Conservation (phyloP, 345 rosid species). For the Boechera stricta region DNA sequence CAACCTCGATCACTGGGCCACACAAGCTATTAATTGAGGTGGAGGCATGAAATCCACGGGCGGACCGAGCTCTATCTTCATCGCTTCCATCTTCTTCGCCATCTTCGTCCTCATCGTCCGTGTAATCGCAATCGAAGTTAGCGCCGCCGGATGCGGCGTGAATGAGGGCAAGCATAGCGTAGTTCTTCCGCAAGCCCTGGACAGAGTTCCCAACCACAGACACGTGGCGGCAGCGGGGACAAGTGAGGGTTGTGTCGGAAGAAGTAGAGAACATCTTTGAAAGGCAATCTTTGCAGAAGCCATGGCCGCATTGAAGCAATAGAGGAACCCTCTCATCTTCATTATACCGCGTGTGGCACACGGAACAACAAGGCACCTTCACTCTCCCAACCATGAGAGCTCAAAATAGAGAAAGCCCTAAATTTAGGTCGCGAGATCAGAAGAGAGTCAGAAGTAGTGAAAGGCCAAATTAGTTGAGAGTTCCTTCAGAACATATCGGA, state of each 20-base stretch:
- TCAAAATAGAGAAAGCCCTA: constrained; percentile 39
- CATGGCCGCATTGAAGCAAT: constrained; percentile 93
- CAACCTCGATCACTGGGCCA: constrained; percentile 80
- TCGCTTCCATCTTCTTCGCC: constrained; percentile 41
- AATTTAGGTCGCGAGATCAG: constrained; percentile 36
- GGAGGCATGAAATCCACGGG: constrained; percentile 62
- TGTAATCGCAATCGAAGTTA: constrained; percentile 70
- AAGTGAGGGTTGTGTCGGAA: constrained; percentile 69
- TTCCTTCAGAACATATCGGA: constrained; percentile 32
- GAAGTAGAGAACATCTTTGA: constrained; percentile 90
- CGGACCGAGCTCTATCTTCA: constrained; percentile 48
- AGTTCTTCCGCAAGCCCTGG: constrained; percentile 82
- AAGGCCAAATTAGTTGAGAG: constrained; percentile 34
- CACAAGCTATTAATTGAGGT: constrained; percentile 60
- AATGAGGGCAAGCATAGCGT: constrained; percentile 76
- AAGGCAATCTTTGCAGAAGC: constrained; percentile 90
- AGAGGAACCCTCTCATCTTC: constrained; percentile 91
- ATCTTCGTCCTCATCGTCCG: constrained; percentile 73
- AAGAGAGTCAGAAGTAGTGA: constrained; percentile 38
- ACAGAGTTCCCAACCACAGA: constrained; percentile 95
- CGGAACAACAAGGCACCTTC: constrained; percentile 89
- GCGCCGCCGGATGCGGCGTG: constrained; percentile 53
- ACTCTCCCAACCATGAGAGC: constrained; percentile 48
- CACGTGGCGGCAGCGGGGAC: constrained; percentile 94
- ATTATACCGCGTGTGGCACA: constrained; percentile 91